Base-by-base conservation (phyloP, 2,329 filamentous ascomycete species). In the Akanthomyces lecanii region DNA sequence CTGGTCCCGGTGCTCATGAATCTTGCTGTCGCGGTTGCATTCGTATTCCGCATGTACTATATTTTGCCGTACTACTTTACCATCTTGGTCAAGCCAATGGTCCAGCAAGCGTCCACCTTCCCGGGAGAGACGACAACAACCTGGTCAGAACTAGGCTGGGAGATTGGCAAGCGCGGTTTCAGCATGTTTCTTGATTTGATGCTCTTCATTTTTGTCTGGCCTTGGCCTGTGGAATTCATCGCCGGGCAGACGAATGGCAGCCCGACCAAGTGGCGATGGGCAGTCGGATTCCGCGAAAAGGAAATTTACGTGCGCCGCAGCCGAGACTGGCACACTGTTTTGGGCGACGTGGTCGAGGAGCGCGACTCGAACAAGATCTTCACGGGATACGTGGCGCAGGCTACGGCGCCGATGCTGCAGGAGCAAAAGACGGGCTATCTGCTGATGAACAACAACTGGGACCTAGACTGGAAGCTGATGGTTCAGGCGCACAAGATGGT, bases 381-480 rank as follows among this genome's bases (percentile, higher is more conserved):
- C 68, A 80, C 87, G 67, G 80, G 80, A 14, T 81, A 85, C 64
- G 76, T 96, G 52, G 75, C 87, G 65, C 82, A 85, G 2, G 93
- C 91, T 2, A 89, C 93, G 4, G 82, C 88, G 18, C 83, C 86
- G 25, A 77, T 85, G 69, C 81, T 87, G 59, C 79, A 94, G 69
- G 79, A 83, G 68, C 82, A 86, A 68, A 97, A 96, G 82, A 97
- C 92, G 36, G 92, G 92, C 23, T 96, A 96, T 72, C 77, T 96
- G 66, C 87, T 95, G 68, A 90, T 96, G 81, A 90, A 93, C 72
- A 85, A 83, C 65, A 84, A 92, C 65, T 98, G 92, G 89, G 90
- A 96, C 74, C 79, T 97, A 65, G 92, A 97, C 73, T 97, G 93
- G 83, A 81, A 82, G 53, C 82, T 83, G 23, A 97, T 97, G 91